A percentile compares a stretch with the other conserved stretches of the same genome.
phyloP scores from a whole-genome alignment of 1,284 basidiomycete genomes.

The Coniferiporia weirii region DNA sequence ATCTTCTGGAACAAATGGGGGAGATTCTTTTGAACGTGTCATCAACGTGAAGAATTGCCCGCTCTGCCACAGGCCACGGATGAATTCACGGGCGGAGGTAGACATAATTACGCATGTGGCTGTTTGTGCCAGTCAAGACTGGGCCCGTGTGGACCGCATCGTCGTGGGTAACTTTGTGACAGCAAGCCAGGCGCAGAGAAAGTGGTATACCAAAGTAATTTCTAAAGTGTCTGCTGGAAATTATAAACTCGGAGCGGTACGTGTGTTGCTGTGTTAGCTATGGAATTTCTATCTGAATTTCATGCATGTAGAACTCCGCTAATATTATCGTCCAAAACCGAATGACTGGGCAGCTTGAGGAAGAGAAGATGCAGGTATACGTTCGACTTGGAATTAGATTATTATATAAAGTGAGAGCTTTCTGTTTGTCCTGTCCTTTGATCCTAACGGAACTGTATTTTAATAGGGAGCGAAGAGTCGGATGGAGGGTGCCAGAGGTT shows the following conservation, averaged over 20 bases:
- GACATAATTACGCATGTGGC: conserved; percentile 94
- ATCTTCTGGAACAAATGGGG: conserved; percentile 24
- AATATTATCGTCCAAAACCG: conserved; percentile 97
- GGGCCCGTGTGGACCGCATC: conserved; percentile 83
- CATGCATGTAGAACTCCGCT: conserved; percentile 69
- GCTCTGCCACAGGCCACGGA: conserved; percentile 82
- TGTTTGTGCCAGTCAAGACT: conserved; percentile 90
- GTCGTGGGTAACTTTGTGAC: conserved; percentile 96
- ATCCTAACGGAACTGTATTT: not conserved
- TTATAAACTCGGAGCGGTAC: conserved; percentile 85
- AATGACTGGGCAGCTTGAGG: conserved; percentile 85
- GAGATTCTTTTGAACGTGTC: conserved; percentile 73
- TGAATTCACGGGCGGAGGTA: conserved; percentile 83
- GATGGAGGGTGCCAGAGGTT: conserved; percentile 88
- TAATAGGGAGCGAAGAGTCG: conserved; percentile 71
- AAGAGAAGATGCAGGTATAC: conserved; percentile 98
- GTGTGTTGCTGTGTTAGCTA: conserved; percentile 35
- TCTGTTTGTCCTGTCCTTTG: not conserved
- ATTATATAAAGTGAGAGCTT: conserved; percentile 69
- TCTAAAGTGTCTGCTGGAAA: conserved; percentile 80
- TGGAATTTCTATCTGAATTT: not conserved
- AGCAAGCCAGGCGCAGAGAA: conserved; percentile 91
- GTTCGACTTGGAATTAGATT: conserved; percentile 89
- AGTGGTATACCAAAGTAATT: conserved; percentile 92
- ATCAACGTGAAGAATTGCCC: conserved; percentile 96